Evolutionary conservation across 176 grass and related monocot genomes (phyloP).

Genomic region (Hordeum marinum): DNA sequence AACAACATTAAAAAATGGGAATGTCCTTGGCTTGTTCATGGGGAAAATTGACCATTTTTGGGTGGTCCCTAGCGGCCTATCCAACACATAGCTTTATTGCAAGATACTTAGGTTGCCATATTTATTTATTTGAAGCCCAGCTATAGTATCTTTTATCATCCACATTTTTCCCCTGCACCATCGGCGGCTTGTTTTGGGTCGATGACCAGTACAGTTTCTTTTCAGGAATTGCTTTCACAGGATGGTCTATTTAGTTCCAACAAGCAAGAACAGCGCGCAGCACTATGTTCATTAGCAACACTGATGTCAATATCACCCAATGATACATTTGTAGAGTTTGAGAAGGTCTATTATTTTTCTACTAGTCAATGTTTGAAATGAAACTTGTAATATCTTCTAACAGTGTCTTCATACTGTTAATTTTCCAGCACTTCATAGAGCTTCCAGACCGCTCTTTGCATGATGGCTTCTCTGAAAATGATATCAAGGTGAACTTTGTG

Average conservation of each 20-base stretch:
- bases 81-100: constrained; percentile 9
- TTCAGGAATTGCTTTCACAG: constrained; percentile 82
- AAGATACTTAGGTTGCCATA: background rate
- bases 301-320: constrained; percentile 83
- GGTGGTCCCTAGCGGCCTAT: background rate
- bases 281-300: constrained; percentile 70
- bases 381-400: constrained; percentile 21
- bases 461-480: constrained; percentile 66
- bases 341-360: constrained; percentile 52
- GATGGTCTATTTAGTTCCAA: constrained; percentile 75
- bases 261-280: constrained; percentile 43
- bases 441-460: constrained; percentile 69
- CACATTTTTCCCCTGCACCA: background rate
- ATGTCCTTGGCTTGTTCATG: background rate
- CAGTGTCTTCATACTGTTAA: constrained; percentile 22
- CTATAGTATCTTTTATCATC: background rate
- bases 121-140: constrained; percentile 4
- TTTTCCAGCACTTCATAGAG: constrained; percentile 70
- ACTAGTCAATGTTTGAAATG: constrained; percentile 6
- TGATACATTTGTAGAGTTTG: constrained; percentile 90
- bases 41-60: background rate
- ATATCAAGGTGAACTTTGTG: constrained; percentile 67
- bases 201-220: constrained; percentile 14
- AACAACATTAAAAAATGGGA: background rate
- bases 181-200: background rate